Percentiles rank a stretch among this genome's conserved stretches.
Conservation (phyloP, 2,329 filamentous ascomycete genomes). For the Aspergillus vadensis region DNA sequence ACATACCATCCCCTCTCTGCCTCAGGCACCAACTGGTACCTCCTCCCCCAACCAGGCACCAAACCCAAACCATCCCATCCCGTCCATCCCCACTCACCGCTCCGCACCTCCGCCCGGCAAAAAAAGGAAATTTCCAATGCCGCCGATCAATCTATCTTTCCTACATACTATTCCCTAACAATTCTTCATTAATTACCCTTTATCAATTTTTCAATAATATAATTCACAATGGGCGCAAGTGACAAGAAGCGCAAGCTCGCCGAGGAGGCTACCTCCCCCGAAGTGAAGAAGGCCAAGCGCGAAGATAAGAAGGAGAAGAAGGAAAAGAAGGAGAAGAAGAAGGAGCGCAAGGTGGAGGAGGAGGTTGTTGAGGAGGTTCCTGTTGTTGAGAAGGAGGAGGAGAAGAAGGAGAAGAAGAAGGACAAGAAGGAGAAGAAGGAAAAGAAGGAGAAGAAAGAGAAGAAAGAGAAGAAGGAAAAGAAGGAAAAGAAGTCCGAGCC, state of each 20-base stretch:
- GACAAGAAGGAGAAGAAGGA: slow-evolving; percentile 32
- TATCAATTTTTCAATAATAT: no score
- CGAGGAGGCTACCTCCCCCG: slow-evolving; percentile 30
- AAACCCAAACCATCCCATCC: not conserved
- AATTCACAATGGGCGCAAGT: slow-evolving; percentile 29
- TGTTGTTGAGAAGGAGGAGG: slow-evolving; percentile 29
- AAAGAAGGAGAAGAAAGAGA: slow-evolving; percentile 31
- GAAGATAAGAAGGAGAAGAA: slow-evolving; percentile 31
- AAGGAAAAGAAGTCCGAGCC: slow-evolving; percentile 16
- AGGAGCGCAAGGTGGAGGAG: slow-evolving; percentile 13
- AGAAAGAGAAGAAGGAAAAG: slow-evolving; percentile 30
- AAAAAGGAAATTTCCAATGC: slow-evolving; percentile 34
- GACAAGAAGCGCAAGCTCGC: slow-evolving; percentile 45
- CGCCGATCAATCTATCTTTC: slow-evolving; percentile 27
- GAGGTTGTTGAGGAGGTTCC: slow-evolving; percentile 10
- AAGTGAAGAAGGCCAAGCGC: slow-evolving; percentile 39
- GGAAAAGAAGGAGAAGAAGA: slow-evolving; percentile 23
- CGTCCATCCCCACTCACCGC: slow-evolving; percentile 25
- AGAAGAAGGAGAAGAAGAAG: slow-evolving; percentile 25
- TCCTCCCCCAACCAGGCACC: not conserved
- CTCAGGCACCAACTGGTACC: not conserved
- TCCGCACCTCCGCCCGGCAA: slow-evolving; percentile 24
- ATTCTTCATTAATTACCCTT: not conserved
- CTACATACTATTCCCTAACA: slow-evolving; percentile 8
- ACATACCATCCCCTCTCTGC: not conserved